phyloP scores from a whole-genome alignment of 805 yeast genomes.

The Kluyveromyces siamensis region DNA sequence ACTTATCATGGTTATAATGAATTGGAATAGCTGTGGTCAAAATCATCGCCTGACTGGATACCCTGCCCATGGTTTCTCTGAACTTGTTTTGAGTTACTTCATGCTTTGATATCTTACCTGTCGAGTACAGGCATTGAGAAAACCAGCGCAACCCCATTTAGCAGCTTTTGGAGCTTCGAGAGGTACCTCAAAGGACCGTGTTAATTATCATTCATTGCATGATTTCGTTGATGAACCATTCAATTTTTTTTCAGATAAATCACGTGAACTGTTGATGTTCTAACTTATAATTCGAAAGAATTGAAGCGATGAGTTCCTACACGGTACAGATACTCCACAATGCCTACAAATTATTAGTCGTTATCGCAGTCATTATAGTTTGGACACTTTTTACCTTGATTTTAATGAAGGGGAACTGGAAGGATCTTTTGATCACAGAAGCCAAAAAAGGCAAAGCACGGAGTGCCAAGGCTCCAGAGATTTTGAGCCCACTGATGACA shows the following conservation, averaged over 20 bases:
- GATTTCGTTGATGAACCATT: neutral
- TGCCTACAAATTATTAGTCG: too few species aligned
- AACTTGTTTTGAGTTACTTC: constrained; percentile 19
- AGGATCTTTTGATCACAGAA: neutral
- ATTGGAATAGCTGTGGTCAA: constrained; percentile 41
- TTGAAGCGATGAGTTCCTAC: too few species aligned
- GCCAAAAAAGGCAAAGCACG: neutral
- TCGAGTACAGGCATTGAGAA: neutral
- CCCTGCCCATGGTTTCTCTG: constrained; percentile 36
- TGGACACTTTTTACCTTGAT: too few species aligned
- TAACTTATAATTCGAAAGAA: too few species aligned
- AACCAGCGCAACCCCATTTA: neutral
- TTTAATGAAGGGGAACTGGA: neutral
- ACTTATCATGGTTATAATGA: constrained; percentile 12
- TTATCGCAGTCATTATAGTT: too few species aligned
- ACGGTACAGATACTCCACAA: too few species aligned
- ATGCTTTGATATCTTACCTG: constrained; percentile 4
- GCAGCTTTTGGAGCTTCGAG: neutral
- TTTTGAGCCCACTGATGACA: constrained; percentile 19
- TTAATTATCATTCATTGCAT: too few species aligned
- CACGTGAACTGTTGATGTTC: neutral
- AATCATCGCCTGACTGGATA: constrained; percentile 48
- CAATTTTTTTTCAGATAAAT: too few species aligned
- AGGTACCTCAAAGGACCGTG: too few species aligned
- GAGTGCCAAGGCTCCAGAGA: neutral